phyloP scores from a whole-genome alignment of 805 yeast species.

The Debaryomyces castellii region DNA sequence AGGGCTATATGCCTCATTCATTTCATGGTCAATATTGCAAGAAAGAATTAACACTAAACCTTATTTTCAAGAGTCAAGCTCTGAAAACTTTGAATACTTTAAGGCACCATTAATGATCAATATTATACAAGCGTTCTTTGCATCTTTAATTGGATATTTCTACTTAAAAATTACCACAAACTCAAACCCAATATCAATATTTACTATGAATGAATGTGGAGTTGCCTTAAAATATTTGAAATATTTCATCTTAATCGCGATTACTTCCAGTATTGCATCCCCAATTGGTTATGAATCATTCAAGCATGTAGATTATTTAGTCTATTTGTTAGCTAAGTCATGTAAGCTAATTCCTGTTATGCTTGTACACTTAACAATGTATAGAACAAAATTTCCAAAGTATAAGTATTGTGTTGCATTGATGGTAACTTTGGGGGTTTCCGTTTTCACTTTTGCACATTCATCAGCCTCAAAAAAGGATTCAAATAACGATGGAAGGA shows the following conservation, averaged over 20 bases:
- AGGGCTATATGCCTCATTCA: constrained; percentile 84
- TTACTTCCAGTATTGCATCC: constrained; percentile 76
- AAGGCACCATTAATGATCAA: constrained; percentile 80
- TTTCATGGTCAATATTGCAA: constrained; percentile 90
- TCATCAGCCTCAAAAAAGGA: constrained; percentile 20
- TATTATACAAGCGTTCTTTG: constrained; percentile 69
- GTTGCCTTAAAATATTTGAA: constrained; percentile 19
- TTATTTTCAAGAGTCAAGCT: constrained; percentile 46
- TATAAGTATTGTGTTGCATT: constrained; percentile 78
- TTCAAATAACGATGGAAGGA: constrained; percentile 41
- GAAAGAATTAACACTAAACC: constrained; percentile 80
- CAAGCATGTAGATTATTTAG: constrained; percentile 80
- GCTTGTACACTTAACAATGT: constrained; percentile 71
- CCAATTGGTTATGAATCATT: constrained; percentile 82
- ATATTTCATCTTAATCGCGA: constrained; percentile 53
- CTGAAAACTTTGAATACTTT: constrained; percentile 45
- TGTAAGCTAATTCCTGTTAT: constrained; percentile 95
- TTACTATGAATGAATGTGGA: constrained; percentile 28
- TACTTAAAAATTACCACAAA: constrained; percentile 47
- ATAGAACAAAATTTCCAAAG: constrained; percentile 67
- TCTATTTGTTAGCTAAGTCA: constrained; percentile 83
- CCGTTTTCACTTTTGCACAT: constrained; percentile 65
- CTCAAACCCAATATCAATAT: constrained; percentile 24
- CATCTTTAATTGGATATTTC: constrained; percentile 62
- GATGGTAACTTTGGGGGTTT: constrained; percentile 81